Conservation (phyloP, 257 asterid genomes). For the Solanum lycopersicoides region DNA sequence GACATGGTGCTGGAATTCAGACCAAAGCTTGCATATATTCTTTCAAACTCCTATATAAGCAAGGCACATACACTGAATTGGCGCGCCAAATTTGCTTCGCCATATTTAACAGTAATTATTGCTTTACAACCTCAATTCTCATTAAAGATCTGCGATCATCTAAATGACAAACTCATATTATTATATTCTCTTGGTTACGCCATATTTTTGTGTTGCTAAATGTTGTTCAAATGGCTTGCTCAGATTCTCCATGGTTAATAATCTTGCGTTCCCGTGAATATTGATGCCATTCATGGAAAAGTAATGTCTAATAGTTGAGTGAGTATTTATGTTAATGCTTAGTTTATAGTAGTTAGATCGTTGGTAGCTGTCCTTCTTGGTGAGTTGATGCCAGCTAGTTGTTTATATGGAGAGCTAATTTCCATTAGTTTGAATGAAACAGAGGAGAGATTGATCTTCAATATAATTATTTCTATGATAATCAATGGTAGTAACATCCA, state of each 20-base stretch:
- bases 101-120: no score
- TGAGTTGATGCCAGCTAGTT: neutral
- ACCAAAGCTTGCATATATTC: neutral
- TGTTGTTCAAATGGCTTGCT: neutral
- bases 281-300: neutral
- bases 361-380: neutral
- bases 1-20: neutral
- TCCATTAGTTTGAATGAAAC: neutral
- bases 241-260: neutral
- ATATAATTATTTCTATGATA: neutral
- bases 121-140: neutral
- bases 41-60: neutral
- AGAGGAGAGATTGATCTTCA: neutral
- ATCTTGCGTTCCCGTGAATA: neutral
- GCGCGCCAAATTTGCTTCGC: neutral
- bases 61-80: neutral
- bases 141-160: neutral
- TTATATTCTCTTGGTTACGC: neutral
- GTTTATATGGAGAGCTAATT: neutral
- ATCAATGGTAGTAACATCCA: neutral
- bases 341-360: neutral
- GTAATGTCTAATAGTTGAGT: neutral
- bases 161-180: neutral
- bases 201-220: neutral
- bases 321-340: neutral